Base-by-base conservation (phyloP, 2,329 filamentous ascomycete genomes). In the Thielaviopsis punctulata region DNA sequence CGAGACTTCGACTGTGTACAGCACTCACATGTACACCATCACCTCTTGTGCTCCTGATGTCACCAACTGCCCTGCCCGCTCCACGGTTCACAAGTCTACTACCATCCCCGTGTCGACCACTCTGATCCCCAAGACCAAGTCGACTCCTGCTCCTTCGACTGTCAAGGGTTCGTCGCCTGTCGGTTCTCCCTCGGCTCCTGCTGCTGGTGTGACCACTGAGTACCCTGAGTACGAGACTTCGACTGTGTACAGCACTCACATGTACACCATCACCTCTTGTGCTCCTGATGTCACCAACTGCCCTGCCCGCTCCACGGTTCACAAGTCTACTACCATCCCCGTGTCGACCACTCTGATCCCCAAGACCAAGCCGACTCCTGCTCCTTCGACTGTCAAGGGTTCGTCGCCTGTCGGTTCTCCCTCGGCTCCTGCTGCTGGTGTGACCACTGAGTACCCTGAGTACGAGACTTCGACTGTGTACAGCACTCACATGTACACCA, bases 311-410 rank as follows among this genome's bases (percentile, higher is more conserved):
- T 15, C 24, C 15, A 33, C 36, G 21, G n/a, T 48, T 36, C 22
- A 49, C 36, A 25, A 44, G 15, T 33, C 48, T 10, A 53, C 51
- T n/a, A 22, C 51, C 4, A 21, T 49, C 44, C 23, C 49, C 4
- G 24, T 46, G 47, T 74, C 72, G 48, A 80, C 78, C 56, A 80
- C 77, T 36, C 62, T 80, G 60, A 79, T 75, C 45, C 45, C 46
- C 15, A 23, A 43, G 8, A 53, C 22, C 39, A 15, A 45, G 39
- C 13, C 48, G 10, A 25, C 21, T 13, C 15, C 45, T 10, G 52
- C n/a, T 22, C 9, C 46, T 36, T 19, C 24, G 12, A 21, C 27
- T 18, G 25, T n/a, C n/a, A n/a, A n/a, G n/a, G n/a, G n/a, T n/a
- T n/a, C n/a, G n/a, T n/a, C n/a, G n/a, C n/a, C n/a, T n/a, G n/a